A percentile compares a stretch with the other conserved stretches of the same genome.
Evolutionary conservation across 345 rosid species (phyloP).

Genomic region (Arabis hirsuta): DNA sequence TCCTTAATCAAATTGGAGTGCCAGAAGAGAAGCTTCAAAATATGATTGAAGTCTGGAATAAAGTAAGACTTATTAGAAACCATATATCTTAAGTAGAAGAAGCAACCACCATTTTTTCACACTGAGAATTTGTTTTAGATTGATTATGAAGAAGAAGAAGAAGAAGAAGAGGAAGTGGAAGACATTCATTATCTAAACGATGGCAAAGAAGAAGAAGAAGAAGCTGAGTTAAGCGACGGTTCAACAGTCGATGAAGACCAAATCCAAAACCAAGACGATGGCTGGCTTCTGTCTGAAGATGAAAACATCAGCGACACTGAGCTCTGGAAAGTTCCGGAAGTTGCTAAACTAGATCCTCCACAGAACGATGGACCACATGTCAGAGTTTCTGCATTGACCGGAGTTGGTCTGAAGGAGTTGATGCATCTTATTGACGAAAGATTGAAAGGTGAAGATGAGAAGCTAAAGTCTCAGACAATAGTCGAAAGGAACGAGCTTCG

Average conservation of each 20-base stretch:
- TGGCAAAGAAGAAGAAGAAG: conserved; percentile 42
- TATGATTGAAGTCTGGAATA: conserved; percentile 96
- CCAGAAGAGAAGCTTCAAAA: conserved; percentile 74
- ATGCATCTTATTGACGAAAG: conserved; percentile 62
- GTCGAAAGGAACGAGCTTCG: conserved; percentile 48
- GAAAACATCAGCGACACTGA: conserved; percentile 40
- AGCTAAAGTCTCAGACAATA: conserved; percentile 43
- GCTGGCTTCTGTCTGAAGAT: conserved; percentile 55
- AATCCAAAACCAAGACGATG: conserved; percentile 36
- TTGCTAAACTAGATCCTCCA: conserved; percentile 27
- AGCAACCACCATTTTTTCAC: neutral
- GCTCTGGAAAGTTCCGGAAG: conserved; percentile 45
- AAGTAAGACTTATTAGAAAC: conserved; percentile 49
- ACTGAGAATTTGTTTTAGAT: conserved; percentile 47
- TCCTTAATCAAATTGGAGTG: conserved; percentile 92
- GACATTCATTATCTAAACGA: conserved; percentile 42
- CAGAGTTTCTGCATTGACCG: conserved; percentile 69
- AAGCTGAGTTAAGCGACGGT: conserved; percentile 20
- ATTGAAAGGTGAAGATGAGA: conserved; percentile 52
- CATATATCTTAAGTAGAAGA: conserved; percentile 1
- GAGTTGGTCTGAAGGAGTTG: conserved; percentile 80
- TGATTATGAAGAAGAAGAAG: conserved; percentile 60
- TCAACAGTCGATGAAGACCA: conserved; percentile 35
- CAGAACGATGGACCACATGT: conserved; percentile 54
- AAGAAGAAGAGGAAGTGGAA: conserved; percentile 54